Evolutionary conservation across 805 yeast genomes (phyloP).

Genomic region (Candida arabinofermentans): DNA sequence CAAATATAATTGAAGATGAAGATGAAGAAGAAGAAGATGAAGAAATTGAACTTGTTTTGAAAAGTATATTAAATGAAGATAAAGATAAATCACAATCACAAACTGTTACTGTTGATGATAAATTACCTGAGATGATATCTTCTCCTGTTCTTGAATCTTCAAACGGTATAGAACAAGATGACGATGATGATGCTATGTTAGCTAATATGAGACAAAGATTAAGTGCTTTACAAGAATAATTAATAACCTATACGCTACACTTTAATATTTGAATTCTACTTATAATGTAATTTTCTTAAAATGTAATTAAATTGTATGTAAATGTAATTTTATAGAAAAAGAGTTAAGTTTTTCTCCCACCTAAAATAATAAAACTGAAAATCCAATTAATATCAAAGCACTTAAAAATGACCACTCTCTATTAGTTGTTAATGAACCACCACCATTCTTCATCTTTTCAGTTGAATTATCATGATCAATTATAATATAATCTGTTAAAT

Average conservation of each 20-base stretch:
- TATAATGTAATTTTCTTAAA: no score
- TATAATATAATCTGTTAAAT: no score
- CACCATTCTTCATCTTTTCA: conserved; percentile 9
- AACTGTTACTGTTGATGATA: conserved; percentile 3
- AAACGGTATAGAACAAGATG: conserved; percentile 35
- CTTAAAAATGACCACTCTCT: conserved; percentile 18
- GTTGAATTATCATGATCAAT: conserved; percentile 5
- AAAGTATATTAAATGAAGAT: conserved; percentile 38
- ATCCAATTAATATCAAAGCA: conserved; percentile 19
- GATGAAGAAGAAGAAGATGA: conserved; percentile 59
- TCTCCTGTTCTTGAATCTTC: conserved; percentile 21
- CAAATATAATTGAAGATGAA: conserved; percentile 59
- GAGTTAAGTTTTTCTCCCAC: no score
- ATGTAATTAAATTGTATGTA: no score
- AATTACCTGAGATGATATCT: conserved; percentile 13
- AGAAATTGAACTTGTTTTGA: conserved; percentile 58
- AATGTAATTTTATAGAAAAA: no score
- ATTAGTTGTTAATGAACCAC: conserved; percentile 5
- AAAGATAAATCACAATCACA: background rate
- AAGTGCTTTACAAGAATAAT: conserved; percentile 68
- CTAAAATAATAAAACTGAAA: conserved; percentile 17
- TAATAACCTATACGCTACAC: no score
- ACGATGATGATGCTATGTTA: conserved; percentile 70
- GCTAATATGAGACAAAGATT: conserved; percentile 87
- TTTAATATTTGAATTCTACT: no score